Evolutionary conservation across 2,329 filamentous ascomycete genomes (phyloP).

Genomic region (Penicillium italicum): DNA sequence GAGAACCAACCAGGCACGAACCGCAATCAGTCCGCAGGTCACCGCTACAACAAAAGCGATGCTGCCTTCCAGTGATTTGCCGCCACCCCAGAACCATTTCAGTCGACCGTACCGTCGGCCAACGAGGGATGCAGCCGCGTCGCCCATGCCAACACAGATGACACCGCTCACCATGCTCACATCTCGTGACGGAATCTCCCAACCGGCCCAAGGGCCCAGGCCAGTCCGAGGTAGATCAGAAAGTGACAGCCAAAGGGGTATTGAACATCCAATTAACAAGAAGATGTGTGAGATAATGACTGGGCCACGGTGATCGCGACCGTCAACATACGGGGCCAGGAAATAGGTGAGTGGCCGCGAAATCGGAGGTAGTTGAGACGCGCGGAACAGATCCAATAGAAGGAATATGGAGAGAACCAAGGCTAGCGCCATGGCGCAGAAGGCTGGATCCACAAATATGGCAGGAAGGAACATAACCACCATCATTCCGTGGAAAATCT

Average conservation of each 20-base stretch:
- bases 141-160: constrained; percentile 90
- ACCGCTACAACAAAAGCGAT: constrained; percentile 79
- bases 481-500: constrained; percentile 99
- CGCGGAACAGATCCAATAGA: constrained; percentile 81
- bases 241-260: constrained; percentile 86
- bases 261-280: constrained; percentile 87
- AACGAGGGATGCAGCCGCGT: constrained; percentile 86
- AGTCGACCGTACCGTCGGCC: constrained; percentile 78
- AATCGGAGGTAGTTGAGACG: constrained; percentile 85
- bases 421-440: constrained; percentile 72
- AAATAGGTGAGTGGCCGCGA: constrained; percentile 83
- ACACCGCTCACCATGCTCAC: constrained; percentile 89
- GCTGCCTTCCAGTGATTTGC: constrained; percentile 87
- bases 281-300: constrained; percentile 97
- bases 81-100: constrained; percentile 96
- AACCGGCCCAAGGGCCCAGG: constrained; percentile 59
- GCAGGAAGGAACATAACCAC: constrained; percentile 90
- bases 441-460: constrained; percentile 81
- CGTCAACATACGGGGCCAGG: constrained; percentile 89
- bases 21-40: constrained; percentile 65
- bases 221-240: constrained; percentile 63
- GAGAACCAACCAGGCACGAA: constrained; percentile 68
- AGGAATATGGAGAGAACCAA: constrained; percentile 81
- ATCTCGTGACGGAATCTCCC: constrained; percentile 71
- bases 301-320: constrained; percentile 84